A percentile compares a stretch with the other conserved stretches of the same genome.
Evolutionary conservation across 2,329 filamentous ascomycete genomes (phyloP).

Genomic region (Colletotrichum ledebouriae): DNA sequence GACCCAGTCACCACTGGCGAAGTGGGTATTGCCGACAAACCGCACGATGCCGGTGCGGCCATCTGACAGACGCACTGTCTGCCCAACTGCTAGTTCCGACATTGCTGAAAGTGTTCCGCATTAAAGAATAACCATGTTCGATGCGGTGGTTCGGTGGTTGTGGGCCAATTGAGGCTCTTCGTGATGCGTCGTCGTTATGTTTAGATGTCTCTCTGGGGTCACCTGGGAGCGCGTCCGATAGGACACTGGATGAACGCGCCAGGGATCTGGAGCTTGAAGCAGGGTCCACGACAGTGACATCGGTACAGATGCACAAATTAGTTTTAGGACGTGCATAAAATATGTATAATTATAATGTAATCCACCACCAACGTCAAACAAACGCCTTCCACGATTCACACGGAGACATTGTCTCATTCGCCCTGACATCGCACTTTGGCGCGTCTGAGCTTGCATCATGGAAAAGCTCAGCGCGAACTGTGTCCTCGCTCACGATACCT

Average conservation of each 20-base stretch:
- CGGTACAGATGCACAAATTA: no score
- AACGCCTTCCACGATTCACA: constrained; percentile 21
- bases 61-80: constrained; percentile 83
- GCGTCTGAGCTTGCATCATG: constrained; percentile 2
- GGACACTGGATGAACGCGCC: constrained; percentile 36
- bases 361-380: constrained; percentile 8
- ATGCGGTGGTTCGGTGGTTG: constrained; percentile 22
- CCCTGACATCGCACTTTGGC: constrained; percentile 6
- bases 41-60: constrained; percentile 82
- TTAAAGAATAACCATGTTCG: constrained; percentile 36
- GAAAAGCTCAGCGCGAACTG: background rate
- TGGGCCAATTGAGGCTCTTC: constrained; percentile 28
- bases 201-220: constrained; percentile 36
- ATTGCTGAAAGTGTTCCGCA: constrained; percentile 53
- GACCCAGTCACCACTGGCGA: constrained; percentile 87
- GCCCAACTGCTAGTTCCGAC: constrained; percentile 74
- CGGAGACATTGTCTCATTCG: constrained; percentile 26
- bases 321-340: background rate
- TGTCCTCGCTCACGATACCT: background rate
- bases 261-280: constrained; percentile 17
- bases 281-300: constrained; percentile 17
- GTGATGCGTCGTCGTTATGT: constrained; percentile 36
- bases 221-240: constrained; percentile 34
- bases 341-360: background rate
- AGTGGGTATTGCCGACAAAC: constrained; percentile 84